These are phyloP conservation scores for Cryptococcus wingfieldii DNA, from an alignment of 1,284 basidiomycete species.

Conservation along the genomic window DNA sequence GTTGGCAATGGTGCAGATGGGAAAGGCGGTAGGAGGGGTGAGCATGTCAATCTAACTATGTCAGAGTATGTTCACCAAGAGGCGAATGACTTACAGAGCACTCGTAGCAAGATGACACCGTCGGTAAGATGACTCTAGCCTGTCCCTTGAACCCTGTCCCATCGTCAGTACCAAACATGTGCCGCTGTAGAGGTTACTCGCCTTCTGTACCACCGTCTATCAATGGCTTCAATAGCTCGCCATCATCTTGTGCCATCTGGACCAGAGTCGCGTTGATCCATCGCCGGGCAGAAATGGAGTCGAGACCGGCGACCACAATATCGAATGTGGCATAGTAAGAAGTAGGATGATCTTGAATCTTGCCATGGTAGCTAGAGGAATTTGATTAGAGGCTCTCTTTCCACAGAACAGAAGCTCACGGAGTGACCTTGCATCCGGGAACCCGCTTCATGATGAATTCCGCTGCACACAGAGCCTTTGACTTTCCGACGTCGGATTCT, in stretches of 20 bases:
- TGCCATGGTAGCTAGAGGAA: constrained; percentile 75
- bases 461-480: constrained; percentile 91
- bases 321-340: constrained; percentile 98
- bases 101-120: constrained; percentile 94
- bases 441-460: constrained; percentile 94
- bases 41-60: constrained; percentile 75
- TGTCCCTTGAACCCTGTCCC: constrained; percentile 91
- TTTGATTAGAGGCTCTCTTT: no score
- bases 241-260: constrained; percentile 81
- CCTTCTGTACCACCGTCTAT: constrained; percentile 99
- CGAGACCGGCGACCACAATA: constrained; percentile 94
- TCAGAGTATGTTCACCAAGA: neutral
- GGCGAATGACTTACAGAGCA: constrained; percentile 59
- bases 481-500: constrained; percentile 75
- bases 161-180: neutral
- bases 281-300: constrained; percentile 90
- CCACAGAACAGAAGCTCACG: constrained; percentile 57
- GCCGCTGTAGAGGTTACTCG: constrained; percentile 31
- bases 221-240: constrained; percentile 92
- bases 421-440: constrained; percentile 87
- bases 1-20: constrained; percentile 98
- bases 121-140: constrained; percentile 93
- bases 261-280: constrained; percentile 99
- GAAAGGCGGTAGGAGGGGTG: constrained; percentile 93
- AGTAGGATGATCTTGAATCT: constrained; percentile 96